Evolutionary conservation across 2,329 filamentous ascomycete species (phyloP).

Genomic region (Monosporascus sp.): DNA sequence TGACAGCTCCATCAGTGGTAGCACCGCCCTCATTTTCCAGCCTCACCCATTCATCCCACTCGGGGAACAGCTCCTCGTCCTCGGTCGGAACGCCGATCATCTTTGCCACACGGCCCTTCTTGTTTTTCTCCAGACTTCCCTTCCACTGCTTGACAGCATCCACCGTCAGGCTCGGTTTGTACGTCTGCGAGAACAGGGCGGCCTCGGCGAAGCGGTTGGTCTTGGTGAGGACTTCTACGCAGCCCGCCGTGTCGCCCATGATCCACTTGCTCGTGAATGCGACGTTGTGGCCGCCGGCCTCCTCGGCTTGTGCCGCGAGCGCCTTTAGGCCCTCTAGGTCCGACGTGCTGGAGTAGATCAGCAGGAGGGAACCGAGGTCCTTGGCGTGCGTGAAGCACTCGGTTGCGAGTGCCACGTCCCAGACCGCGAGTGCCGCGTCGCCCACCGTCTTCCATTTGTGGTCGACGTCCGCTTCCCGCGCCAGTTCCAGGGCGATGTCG

Average conservation of each 20-base stretch:
- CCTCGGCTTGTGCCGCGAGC: slow-evolving; percentile 70
- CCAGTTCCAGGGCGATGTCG: slow-evolving; percentile 79
- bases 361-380: slow-evolving; percentile 81
- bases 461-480: slow-evolving; percentile 77
- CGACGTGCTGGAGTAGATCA: slow-evolving; percentile 82
- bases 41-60: slow-evolving; percentile 88
- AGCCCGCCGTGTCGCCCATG: slow-evolving; percentile 74
- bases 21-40: slow-evolving; percentile 68
- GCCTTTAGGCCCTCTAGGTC: slow-evolving; percentile 69
- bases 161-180: slow-evolving; percentile 74
- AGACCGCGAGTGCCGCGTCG: slow-evolving; percentile 78
- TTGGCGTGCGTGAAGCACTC: slow-evolving; percentile 91
- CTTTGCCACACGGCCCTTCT: slow-evolving; percentile 80
- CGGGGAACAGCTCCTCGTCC: slow-evolving; percentile 86
- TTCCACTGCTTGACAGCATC: slow-evolving; percentile 77
- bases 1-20: slow-evolving; percentile 27
- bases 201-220: slow-evolving; percentile 81
- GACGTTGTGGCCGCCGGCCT: slow-evolving; percentile 80
- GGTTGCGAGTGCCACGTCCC: slow-evolving; percentile 83
- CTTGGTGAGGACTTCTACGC: slow-evolving; percentile 71
- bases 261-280: slow-evolving; percentile 91
- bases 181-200: slow-evolving; percentile 89
- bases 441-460: slow-evolving; percentile 99
- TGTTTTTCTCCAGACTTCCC: slow-evolving; percentile 71
- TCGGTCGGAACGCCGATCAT: slow-evolving; percentile 77